Evolutionary conservation across 2,329 filamentous ascomycete genomes (phyloP).

Genomic region (Clarireedia paspali): DNA sequence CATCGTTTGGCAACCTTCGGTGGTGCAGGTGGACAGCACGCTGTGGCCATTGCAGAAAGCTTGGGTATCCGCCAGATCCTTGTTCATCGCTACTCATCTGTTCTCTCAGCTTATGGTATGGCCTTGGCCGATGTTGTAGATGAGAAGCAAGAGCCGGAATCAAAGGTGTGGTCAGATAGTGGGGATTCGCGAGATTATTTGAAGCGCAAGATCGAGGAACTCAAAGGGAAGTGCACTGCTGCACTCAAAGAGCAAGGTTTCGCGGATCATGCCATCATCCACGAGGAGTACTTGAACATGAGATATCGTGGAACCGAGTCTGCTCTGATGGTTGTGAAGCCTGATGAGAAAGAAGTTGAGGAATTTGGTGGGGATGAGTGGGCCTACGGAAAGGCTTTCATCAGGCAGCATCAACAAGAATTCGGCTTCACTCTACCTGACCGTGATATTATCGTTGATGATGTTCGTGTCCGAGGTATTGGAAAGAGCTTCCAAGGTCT

Average conservation of each 20-base stretch:
- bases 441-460: constrained; percentile 82
- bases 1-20: constrained; percentile 90
- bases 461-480: constrained; percentile 80
- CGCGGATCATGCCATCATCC: constrained; percentile 62
- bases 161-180: constrained; percentile 52
- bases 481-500: constrained; percentile 77
- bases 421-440: constrained; percentile 86
- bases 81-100: constrained; percentile 79
- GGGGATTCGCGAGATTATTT: constrained; percentile 54
- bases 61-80: constrained; percentile 80
- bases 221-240: constrained; percentile 66
- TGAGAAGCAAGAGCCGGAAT: constrained; percentile 74
- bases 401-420: constrained; percentile 82
- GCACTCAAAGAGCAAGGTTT: constrained; percentile 75
- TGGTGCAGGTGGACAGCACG: constrained; percentile 85
- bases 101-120: constrained; percentile 88
- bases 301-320: constrained; percentile 86
- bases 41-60: constrained; percentile 81
- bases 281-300: constrained; percentile 93
- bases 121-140: constrained; percentile 88
- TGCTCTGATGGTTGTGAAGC: constrained; percentile 80
- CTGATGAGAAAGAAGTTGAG: constrained; percentile 52
- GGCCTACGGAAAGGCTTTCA: constrained; percentile 78
- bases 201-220: constrained; percentile 64
- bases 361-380: constrained; percentile 61